Conservation (phyloP, 352 stramenopile species). For the Phytophthora foliorum region DNA sequence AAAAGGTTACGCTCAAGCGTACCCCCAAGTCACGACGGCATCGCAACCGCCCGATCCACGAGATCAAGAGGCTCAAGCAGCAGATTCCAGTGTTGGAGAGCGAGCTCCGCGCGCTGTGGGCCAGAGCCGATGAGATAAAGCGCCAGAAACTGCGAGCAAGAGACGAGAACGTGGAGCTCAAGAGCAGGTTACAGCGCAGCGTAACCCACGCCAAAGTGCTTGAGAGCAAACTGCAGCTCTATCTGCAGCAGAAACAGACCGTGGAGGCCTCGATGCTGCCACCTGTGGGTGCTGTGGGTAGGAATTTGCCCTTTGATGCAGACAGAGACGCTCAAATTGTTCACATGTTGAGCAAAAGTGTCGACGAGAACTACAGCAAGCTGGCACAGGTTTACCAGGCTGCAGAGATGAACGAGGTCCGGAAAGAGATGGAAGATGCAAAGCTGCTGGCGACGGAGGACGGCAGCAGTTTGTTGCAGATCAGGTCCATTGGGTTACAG, state of each 20-base stretch:
- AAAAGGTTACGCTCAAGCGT: conserved; percentile 9
- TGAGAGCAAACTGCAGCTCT: conserved; percentile 19
- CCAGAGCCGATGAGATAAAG: conserved; percentile 1
- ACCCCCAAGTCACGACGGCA: conserved; percentile 9
- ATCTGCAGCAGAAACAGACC: conserved; percentile 2
- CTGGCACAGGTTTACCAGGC: conserved; percentile 12
- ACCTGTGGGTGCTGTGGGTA: background rate
- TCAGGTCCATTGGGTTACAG: conserved; percentile 5
- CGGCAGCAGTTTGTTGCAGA: conserved; percentile 16
- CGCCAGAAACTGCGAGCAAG: background rate
- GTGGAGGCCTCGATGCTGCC: conserved; percentile 15
- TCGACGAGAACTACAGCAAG: conserved; percentile 23
- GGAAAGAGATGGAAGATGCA: conserved; percentile 7
- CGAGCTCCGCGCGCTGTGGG: conserved; percentile 12
- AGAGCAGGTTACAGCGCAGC: conserved; percentile 7
- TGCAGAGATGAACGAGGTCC: background rate
- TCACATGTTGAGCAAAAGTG: conserved; percentile 12
- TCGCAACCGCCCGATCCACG: conserved; percentile 22
- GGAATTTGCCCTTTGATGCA: conserved; percentile 14
- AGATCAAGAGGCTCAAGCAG: conserved; percentile 20
- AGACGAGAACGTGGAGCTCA: conserved; percentile 16
- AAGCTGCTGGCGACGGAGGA: conserved; percentile 8
- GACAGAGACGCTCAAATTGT: conserved; percentile 13
- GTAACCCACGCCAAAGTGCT: conserved; percentile 5
- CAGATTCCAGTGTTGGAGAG: conserved; percentile 21